A percentile compares a stretch with the other conserved stretches of the same genome.
Conservation (phyloP, 495 filamentous ascomycete species). For the Xylaria venustula region DNA sequence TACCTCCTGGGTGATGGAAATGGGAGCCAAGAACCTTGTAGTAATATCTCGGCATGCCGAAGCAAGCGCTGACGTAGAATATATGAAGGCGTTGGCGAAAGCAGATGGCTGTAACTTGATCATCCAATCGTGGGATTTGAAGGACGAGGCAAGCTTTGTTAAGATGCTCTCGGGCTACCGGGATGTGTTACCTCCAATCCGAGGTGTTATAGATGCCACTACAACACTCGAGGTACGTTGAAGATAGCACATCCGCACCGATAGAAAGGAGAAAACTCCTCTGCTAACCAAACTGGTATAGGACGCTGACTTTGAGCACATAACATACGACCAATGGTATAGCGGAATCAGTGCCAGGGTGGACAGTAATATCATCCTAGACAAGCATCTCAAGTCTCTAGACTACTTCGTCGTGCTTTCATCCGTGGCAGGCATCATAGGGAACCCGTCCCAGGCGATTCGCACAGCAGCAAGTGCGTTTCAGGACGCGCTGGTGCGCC, state of each 20-base stretch:
- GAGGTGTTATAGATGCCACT: constrained; percentile 38
- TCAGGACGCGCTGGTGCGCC: constrained; percentile 32
- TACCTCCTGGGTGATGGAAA: constrained; percentile 41
- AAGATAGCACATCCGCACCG: too few species aligned
- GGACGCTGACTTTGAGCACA: constrained; percentile 49
- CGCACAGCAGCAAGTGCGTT: constrained; percentile 49
- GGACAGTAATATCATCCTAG: constrained; percentile 48
- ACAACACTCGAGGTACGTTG: too few species aligned
- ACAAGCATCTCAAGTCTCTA: constrained; percentile 34
- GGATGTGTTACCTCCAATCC: constrained; percentile 37
- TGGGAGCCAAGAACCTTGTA: constrained; percentile 49
- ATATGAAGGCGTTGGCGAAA: not conserved
- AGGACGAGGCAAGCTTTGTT: not conserved
- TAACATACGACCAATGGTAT: constrained; percentile 41
- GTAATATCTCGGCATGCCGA: constrained; percentile 41
- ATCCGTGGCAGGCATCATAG: constrained; percentile 48
- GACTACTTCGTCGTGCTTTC: constrained; percentile 56
- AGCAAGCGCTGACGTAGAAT: not conserved
- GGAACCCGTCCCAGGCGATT: constrained; percentile 42
- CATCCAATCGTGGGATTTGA: not conserved
- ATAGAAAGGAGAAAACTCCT: too few species aligned
- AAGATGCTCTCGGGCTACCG: not conserved
- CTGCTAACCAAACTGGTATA: constrained; percentile 18
- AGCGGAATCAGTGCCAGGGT: constrained; percentile 43
- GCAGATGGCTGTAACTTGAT: not conserved